These are phyloP conservation scores for Immersiporthe knoxdaviesiana DNA, from an alignment of 2,329 filamentous ascomycete species.

Conservation along the genomic window DNA sequence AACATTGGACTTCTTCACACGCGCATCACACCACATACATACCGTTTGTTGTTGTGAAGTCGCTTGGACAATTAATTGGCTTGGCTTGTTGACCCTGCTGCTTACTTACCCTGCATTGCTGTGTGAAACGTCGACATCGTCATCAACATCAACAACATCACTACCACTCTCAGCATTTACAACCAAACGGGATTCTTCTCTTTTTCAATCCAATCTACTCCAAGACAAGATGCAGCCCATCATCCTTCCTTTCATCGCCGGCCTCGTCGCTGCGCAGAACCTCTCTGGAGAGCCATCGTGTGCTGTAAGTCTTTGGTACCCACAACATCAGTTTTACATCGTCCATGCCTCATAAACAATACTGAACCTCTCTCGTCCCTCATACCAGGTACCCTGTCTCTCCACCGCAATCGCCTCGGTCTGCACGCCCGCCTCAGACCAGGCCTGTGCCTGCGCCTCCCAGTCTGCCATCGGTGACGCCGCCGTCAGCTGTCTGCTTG, in stretches of 20 bases:
- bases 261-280: slow-evolving; percentile 40
- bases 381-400: slow-evolving; percentile 50
- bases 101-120: background rate
- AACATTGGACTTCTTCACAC: background rate
- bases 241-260: slow-evolving; percentile 35
- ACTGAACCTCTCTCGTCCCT: background rate
- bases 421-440: slow-evolving; percentile 49
- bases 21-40: background rate
- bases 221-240: slow-evolving; percentile 36
- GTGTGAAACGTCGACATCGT: background rate
- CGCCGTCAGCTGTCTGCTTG: slow-evolving; percentile 40
- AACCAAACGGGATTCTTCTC: background rate
- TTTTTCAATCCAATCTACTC: background rate
- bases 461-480: slow-evolving; percentile 38
- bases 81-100: background rate
- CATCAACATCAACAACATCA: background rate
- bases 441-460: slow-evolving; percentile 54
- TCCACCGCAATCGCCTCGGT: slow-evolving; percentile 50
- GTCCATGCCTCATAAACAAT: too few relatives aligned
- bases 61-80: background rate
- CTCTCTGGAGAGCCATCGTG: slow-evolving; percentile 42
- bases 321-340: background rate
- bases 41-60: background rate
- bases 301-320: slow-evolving; percentile 38
- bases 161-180: background rate